Base-by-base conservation (phyloP, 768 basidiomycete genomes). In the Suillus cothurnatus region DNA sequence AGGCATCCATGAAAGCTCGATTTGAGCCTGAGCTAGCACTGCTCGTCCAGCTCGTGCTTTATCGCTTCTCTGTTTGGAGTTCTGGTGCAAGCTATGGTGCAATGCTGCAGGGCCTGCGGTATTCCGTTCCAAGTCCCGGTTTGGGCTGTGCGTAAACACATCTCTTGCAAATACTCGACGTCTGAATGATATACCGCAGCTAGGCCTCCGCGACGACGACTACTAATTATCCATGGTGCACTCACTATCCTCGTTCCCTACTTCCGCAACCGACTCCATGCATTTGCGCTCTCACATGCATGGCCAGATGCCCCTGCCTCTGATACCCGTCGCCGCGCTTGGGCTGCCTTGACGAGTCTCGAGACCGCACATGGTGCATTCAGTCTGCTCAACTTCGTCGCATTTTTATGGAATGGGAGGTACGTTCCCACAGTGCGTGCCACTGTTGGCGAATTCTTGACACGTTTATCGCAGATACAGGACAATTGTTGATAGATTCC, bases 261-360 rank as follows among this genome's bases (percentile, higher is more conserved):
- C 72, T 64, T 95, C 6, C 88, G 94, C 72, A 84, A 82, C 47
- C 91, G 92, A 58, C 70, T 96, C 57, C 86, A 93, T 43, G 73
- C 83, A 3, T 82, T 92, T 74, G 94, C 94, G 1, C 81, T 97
- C 26, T 93, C 93, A 2, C 81, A 81, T 67, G 88, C 95, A 50
- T 97, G 95, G 95, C 94, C 95, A 1, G 95, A 97, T 74, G 86
- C 91, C 4, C 95, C 95, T 3, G 87, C 89, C 34, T 88, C 86
- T 52, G 92, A 95, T 76, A 80, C 80, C 67, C 83, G 92, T 47
- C 86, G 91, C 39, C 88, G 84, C 73, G 82, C 86, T 53, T 97
- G 94, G 95, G 85, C 85, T 62, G 59, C 82, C 0, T 79, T 97
- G 15, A 84, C 84, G 19, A 82, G 83, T 49, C 67, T 90, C 1